phyloP scores from a whole-genome alignment of 305 asterid genomes.

The Solanum hybrid region DNA sequence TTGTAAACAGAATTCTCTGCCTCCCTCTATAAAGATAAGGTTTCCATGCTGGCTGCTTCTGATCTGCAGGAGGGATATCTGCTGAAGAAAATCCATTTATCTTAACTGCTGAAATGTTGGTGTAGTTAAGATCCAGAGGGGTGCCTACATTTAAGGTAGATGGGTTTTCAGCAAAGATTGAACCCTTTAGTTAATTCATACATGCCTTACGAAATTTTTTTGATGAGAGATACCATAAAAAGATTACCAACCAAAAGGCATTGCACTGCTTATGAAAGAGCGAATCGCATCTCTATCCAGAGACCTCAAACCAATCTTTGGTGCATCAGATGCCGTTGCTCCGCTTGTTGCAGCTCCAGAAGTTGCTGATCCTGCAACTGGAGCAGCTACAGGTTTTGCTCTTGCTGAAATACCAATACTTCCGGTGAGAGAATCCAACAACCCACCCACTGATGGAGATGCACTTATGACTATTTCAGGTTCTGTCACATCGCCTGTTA shows the following conservation, averaged over 20 bases:
- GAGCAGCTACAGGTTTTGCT: conserved; percentile 78
- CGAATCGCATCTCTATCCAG: conserved; percentile 86
- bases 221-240: conserved; percentile 21
- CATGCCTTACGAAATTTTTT: not conserved
- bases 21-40: conserved; percentile 91
- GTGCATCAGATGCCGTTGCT: conserved; percentile 59
- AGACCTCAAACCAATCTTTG: conserved; percentile 71
- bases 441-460: conserved; percentile 86
- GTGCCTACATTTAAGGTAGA: conserved; percentile 46
- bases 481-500: conserved; percentile 67
- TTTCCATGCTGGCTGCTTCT: conserved; percentile 96
- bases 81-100: conserved; percentile 69
- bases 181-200: not conserved
- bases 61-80: conserved; percentile 78
- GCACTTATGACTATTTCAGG: conserved; percentile 85
- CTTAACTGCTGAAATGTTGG: conserved; percentile 69
- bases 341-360: conserved; percentile 65
- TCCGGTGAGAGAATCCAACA: conserved; percentile 93
- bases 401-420: conserved; percentile 88
- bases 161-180: conserved; percentile 1
- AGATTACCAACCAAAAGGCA: conserved; percentile 92
- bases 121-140: conserved; percentile 79
- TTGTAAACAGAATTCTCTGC: conserved; percentile 80
- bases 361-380: conserved; percentile 66
- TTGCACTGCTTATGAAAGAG: conserved; percentile 68